Evolutionary conservation across 768 basidiomycete species (phyloP).

Genomic region (Hygrocybe coccinea): DNA sequence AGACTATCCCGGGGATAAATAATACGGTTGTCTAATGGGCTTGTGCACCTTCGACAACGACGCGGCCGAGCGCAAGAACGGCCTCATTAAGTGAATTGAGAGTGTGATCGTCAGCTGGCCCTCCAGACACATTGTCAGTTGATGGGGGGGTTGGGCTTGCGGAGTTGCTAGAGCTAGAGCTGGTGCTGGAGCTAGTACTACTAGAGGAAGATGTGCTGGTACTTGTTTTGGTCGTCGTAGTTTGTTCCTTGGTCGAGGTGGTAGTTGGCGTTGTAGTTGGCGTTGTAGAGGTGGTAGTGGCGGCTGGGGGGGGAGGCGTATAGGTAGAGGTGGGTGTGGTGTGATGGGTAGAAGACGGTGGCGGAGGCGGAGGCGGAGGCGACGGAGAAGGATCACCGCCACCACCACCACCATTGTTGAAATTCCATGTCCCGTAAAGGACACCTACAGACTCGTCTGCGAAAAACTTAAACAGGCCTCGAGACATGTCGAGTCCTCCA

Average conservation of each 20-base stretch:
- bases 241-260: too few relatives aligned
- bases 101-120: conserved; percentile 34
- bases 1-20: not conserved
- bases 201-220: too few relatives aligned
- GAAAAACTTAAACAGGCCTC: conserved; percentile 63
- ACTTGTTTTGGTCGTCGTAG: too few relatives aligned
- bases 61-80: conserved; percentile 34
- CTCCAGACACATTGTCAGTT: conserved; percentile 12
- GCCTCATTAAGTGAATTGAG: conserved; percentile 31
- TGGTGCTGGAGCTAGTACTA: too few relatives aligned
- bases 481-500: conserved; percentile 64
- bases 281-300: conserved; percentile 10
- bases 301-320: conserved; percentile 15
- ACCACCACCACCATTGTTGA: conserved; percentile 36
- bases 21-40: not conserved
- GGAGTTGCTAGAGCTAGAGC: conserved; percentile 1
- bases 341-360: conserved; percentile 15
- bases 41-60: conserved; percentile 28
- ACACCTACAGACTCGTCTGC: conserved; percentile 45
- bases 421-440: conserved; percentile 59
- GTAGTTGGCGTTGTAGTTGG: too few relatives aligned
- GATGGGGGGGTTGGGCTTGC: conserved; percentile 18
- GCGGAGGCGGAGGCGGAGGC: conserved; percentile 13
- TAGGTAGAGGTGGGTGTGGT: conserved; percentile 19
- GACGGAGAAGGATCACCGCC: conserved; percentile 17